Evolutionary conservation across 164 flowering plant species (phyloP).

Genomic region (Litsea cubeba): DNA sequence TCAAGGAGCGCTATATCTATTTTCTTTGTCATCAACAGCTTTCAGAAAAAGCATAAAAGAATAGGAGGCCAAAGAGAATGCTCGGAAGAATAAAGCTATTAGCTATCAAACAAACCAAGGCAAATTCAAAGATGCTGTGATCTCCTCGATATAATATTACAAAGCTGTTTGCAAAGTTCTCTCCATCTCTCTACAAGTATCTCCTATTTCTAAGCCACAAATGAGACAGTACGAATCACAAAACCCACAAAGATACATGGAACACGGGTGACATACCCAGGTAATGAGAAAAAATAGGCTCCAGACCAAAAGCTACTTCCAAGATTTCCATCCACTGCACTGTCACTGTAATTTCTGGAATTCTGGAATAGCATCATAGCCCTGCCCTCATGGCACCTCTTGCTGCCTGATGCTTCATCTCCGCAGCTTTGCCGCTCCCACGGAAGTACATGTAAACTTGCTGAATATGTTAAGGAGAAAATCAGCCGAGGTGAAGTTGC

Average conservation of each 20-base stretch:
- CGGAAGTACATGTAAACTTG: slow-evolving; percentile 95
- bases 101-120: too few species aligned
- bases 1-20: too few species aligned
- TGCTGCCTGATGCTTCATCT: slow-evolving; percentile 69
- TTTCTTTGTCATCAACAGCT: too few species aligned
- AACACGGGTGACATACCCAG: slow-evolving; percentile 3
- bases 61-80: too few species aligned
- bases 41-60: too few species aligned
- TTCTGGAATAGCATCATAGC: slow-evolving; percentile 15
- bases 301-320: slow-evolving; percentile 5
- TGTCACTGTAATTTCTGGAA: not conserved
- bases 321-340: slow-evolving; percentile 5
- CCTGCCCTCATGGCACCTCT: slow-evolving; percentile 70
- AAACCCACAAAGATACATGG: not conserved
- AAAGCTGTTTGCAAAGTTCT: slow-evolving; percentile 4
- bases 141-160: slow-evolving; percentile 1
- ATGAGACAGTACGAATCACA: not conserved
- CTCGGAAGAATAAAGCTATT: too few species aligned
- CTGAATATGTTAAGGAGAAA: slow-evolving; percentile 33
- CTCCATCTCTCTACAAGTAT: not conserved
- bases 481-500: not conserved
- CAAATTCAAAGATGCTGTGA: not conserved
- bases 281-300: not conserved
- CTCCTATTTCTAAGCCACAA: not conserved
- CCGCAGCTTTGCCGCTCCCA: slow-evolving; percentile 80